Evolutionary conservation across 495 filamentous ascomycete genomes (phyloP).

Genomic region (Chaetomidium leptoderma): DNA sequence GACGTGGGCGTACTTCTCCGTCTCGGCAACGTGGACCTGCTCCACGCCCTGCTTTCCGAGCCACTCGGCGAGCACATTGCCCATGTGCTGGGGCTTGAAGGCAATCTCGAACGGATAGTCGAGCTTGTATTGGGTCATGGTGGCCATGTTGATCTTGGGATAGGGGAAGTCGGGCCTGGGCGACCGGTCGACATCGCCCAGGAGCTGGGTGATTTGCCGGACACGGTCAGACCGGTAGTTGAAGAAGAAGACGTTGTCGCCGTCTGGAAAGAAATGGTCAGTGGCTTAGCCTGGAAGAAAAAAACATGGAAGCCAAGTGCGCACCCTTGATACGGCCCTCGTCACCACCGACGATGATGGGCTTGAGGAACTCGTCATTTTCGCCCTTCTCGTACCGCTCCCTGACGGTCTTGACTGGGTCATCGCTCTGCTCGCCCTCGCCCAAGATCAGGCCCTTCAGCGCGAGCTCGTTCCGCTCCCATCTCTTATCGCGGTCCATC

Average conservation of each 20-base stretch:
- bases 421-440: constrained; percentile 77
- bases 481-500: constrained; percentile 99
- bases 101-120: constrained; percentile 91
- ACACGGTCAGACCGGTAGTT: constrained; percentile 99
- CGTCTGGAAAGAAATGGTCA: constrained; percentile 55
- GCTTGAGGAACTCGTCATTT: constrained; percentile 97
- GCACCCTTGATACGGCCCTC: constrained; percentile 77
- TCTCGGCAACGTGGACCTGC: constrained; percentile 96
- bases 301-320: constrained; percentile 13
- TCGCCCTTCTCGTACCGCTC: constrained; percentile 81
- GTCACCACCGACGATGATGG: constrained; percentile 87
- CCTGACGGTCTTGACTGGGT: constrained; percentile 81
- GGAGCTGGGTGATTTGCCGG: constrained; percentile 89
- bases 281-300: neutral
- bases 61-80: constrained; percentile 94
- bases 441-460: constrained; percentile 80
- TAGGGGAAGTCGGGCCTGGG: constrained; percentile 89
- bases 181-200: constrained; percentile 87
- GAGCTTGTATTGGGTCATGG: constrained; percentile 98
- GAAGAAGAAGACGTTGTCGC: constrained; percentile 98
- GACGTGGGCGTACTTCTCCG: constrained; percentile 98
- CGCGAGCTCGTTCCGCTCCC: constrained; percentile 88
- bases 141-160: constrained; percentile 87
- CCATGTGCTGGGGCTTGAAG: constrained; percentile 93
- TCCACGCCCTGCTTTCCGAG: constrained; percentile 78